phyloP scores from a whole-genome alignment of 768 basidiomycete species.

The button mushroom (Agaricus bisporus) region DNA sequence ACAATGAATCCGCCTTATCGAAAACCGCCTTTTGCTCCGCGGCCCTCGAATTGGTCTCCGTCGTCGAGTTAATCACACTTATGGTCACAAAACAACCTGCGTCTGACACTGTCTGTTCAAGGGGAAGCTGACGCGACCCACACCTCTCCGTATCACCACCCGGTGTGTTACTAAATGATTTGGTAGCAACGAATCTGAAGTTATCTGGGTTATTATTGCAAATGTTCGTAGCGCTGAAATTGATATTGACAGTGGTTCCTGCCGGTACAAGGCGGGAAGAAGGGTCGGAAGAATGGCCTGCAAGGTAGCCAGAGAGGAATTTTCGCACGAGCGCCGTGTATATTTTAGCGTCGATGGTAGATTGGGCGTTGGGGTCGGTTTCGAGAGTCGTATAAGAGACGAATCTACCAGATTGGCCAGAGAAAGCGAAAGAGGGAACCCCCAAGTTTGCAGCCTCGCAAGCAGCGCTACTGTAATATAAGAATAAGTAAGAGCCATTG shows the following conservation, averaged over 20 bases:
- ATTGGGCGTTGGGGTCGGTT: constrained; percentile 22
- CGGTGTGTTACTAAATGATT: constrained; percentile 24
- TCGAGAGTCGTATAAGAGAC: constrained; percentile 47
- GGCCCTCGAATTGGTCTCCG: constrained; percentile 38
- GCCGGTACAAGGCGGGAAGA: constrained; percentile 27
- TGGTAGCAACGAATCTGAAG: constrained; percentile 40
- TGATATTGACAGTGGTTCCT: constrained; percentile 42
- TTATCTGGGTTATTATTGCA: constrained; percentile 28
- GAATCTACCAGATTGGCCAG: constrained; percentile 29
- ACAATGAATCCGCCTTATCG: constrained; percentile 26
- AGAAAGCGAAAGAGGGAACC: constrained; percentile 46
- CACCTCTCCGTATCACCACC: constrained; percentile 39
- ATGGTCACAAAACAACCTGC: constrained; percentile 41
- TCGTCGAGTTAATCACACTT: constrained; percentile 37
- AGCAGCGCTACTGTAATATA: constrained; percentile 36
- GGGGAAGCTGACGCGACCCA: constrained; percentile 34
- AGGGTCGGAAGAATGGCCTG: constrained; percentile 4
- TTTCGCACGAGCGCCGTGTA: constrained; percentile 38
- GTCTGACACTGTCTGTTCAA: constrained; percentile 33
- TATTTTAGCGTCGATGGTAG: constrained; percentile 31
- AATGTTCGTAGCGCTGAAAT: constrained; percentile 33
- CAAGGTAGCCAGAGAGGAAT: constrained; percentile 24
- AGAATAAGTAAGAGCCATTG: background rate
- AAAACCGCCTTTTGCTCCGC: constrained; percentile 33
- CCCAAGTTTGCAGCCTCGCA: constrained; percentile 42